Conservation (phyloP, 2,329 filamentous ascomycete genomes). For the Ilyonectria sp. region DNA sequence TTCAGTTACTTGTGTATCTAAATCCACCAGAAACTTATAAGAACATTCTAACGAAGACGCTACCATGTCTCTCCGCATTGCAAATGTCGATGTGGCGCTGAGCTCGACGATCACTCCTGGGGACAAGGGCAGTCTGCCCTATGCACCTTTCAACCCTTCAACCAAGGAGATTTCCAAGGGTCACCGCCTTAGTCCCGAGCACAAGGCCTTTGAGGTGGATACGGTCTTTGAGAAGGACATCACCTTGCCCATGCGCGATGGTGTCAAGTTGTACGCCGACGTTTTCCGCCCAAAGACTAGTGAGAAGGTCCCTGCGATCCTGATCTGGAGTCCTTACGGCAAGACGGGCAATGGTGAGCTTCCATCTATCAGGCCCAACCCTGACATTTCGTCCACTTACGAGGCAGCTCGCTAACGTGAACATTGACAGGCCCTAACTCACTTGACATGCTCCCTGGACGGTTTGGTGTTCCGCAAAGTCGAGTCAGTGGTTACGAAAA, state of each 20-base stretch:
- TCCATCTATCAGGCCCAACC: too few relatives aligned
- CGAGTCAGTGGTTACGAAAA: slow-evolving; percentile 15
- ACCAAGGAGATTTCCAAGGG: not conserved
- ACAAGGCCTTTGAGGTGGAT: not conserved
- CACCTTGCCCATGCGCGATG: not conserved
- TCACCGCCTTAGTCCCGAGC: not conserved
- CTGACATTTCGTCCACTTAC: too few relatives aligned
- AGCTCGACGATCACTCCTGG: not conserved
- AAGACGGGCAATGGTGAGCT: slow-evolving; percentile 3
- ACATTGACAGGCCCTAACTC: too few relatives aligned
- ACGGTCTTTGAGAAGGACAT: not conserved
- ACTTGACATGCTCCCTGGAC: slow-evolving; percentile 11
- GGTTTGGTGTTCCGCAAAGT: slow-evolving; percentile 7
- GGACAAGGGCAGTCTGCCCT: not conserved
- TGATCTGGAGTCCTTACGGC: slow-evolving; percentile 1
- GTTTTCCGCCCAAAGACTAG: not conserved
- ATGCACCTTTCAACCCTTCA: not conserved
- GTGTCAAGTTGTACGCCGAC: not conserved
- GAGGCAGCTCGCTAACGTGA: too few relatives aligned
- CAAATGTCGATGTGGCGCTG: not conserved
- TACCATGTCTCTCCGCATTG: not conserved
- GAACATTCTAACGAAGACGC: not conserved
- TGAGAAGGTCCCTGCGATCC: not conserved
- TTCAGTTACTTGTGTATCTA: too few relatives aligned
- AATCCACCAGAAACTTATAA: too few relatives aligned